Conservation (phyloP, 345 rosid species). For the Alliaria petiolata region DNA sequence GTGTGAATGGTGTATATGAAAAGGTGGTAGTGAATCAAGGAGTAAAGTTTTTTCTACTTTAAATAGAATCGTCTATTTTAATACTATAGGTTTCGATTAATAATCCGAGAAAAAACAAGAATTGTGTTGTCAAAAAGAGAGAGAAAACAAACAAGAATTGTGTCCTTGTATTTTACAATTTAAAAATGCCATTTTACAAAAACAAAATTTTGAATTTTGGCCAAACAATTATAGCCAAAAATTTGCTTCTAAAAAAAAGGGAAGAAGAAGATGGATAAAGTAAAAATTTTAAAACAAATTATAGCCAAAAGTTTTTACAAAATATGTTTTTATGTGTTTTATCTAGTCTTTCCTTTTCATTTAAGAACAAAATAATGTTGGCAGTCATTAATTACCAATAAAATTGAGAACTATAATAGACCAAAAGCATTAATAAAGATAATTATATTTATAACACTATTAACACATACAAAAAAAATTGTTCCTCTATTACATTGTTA, state of each 20-base stretch:
- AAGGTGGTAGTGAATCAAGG: conserved; percentile 16
- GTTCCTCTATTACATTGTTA: too few relatives aligned
- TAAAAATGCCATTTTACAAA: not conserved
- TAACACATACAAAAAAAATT: too few relatives aligned
- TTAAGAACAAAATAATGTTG: not conserved
- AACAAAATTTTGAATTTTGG: too few relatives aligned
- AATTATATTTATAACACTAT: not conserved
- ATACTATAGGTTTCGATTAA: not conserved
- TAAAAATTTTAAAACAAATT: too few relatives aligned
- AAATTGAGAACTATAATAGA: not conserved
- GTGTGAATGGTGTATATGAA: not conserved
- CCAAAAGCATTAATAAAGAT: not conserved
- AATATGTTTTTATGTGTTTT: too few relatives aligned
- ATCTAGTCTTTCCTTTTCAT: not conserved
- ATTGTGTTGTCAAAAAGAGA: not conserved
- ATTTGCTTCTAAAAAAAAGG: too few relatives aligned
- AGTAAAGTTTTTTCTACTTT: conserved; percentile 18
- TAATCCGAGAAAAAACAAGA: not conserved
- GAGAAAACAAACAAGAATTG: not conserved
- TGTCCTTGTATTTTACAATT: not conserved
- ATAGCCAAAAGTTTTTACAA: too few relatives aligned
- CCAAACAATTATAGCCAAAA: too few relatives aligned
- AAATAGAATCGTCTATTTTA: not conserved
- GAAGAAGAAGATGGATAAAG: too few relatives aligned
- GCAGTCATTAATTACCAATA: not conserved